Evolutionary conservation across 2,329 filamentous ascomycete species (phyloP).

Genomic region (Penicillium sp.): DNA sequence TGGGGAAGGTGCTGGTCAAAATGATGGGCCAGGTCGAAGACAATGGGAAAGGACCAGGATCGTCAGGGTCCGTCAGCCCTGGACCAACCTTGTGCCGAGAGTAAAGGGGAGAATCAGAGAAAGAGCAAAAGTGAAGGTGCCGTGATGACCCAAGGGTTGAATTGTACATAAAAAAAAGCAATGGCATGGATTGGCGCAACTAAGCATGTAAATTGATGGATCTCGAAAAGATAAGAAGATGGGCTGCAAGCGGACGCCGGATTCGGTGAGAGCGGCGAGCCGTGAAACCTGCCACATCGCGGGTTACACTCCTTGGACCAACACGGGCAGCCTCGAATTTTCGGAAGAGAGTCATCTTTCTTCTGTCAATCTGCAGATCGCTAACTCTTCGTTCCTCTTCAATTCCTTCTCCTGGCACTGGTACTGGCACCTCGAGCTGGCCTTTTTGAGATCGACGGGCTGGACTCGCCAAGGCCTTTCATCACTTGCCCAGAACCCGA

Average conservation of each 20-base stretch:
- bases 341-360: not conserved
- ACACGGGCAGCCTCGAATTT: not conserved
- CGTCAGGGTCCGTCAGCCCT: conserved; percentile 27
- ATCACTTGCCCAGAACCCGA: conserved; percentile 18
- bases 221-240: not conserved
- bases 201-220: not conserved
- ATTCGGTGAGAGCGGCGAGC: conserved; percentile 12
- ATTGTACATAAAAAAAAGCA: not conserved
- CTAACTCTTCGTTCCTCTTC: not conserved
- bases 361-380: not conserved
- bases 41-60: conserved; percentile 27
- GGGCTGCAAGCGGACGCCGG: conserved; percentile 24
- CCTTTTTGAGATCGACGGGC: conserved; percentile 6
- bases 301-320: not conserved
- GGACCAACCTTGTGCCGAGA: conserved; percentile 17
- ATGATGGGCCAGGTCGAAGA: conserved; percentile 32
- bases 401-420: not conserved
- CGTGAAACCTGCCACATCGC: not conserved
- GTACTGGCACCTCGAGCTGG: conserved; percentile 4
- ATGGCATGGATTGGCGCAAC: not conserved
- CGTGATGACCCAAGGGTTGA: not conserved
- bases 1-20: conserved; percentile 29
- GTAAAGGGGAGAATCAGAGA: too few relatives aligned
- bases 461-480: conserved; percentile 4
- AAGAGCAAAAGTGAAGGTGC: not conserved